Evolutionary conservation across 805 yeast species (phyloP).

Genomic region (Saturnispora hagleri): DNA sequence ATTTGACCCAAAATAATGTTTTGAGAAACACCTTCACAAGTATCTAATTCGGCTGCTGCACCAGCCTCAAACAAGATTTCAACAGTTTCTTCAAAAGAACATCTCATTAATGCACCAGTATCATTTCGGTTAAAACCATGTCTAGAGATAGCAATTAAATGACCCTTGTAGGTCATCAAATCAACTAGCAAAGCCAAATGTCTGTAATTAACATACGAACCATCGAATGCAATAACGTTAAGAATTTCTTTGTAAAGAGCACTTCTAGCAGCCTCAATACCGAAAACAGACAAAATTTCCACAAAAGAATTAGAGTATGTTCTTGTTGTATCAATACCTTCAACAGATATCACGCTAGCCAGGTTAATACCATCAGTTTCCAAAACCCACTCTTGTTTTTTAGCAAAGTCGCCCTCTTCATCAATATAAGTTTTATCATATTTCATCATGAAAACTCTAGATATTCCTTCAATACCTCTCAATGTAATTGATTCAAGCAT

Average conservation of each 20-base stretch:
- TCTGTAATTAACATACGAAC: conserved; percentile 97
- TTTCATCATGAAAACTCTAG: conserved; percentile 86
- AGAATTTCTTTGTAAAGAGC: conserved; percentile 90
- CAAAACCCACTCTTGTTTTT: conserved; percentile 93
- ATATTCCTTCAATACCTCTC: conserved; percentile 92
- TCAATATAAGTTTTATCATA: conserved; percentile 66
- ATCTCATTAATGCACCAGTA: conserved; percentile 98
- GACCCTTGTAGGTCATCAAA: conserved; percentile 98
- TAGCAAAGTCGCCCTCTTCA: conserved; percentile 76
- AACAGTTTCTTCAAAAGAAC: conserved; percentile 98
- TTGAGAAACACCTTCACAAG: conserved; percentile 97
- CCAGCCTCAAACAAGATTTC: conserved; percentile 97
- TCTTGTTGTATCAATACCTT: conserved; percentile 86
- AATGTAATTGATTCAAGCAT: conserved; percentile 92
- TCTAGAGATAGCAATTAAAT: conserved; percentile 96
- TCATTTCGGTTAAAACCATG: conserved; percentile 98
- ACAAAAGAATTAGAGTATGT: conserved; percentile 95
- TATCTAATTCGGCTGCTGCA: conserved; percentile 95
- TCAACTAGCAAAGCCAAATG: conserved; percentile 97
- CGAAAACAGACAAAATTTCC: conserved; percentile 87
- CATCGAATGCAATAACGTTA: conserved; percentile 98
- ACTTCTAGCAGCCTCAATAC: conserved; percentile 96
- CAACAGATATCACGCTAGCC: conserved; percentile 88
- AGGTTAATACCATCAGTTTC: conserved; percentile 98
- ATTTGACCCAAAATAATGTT: conserved; percentile 96